Evolutionary conservation across 2,329 filamentous ascomycete species (phyloP).

Genomic region (Xylariaceae sp.): DNA sequence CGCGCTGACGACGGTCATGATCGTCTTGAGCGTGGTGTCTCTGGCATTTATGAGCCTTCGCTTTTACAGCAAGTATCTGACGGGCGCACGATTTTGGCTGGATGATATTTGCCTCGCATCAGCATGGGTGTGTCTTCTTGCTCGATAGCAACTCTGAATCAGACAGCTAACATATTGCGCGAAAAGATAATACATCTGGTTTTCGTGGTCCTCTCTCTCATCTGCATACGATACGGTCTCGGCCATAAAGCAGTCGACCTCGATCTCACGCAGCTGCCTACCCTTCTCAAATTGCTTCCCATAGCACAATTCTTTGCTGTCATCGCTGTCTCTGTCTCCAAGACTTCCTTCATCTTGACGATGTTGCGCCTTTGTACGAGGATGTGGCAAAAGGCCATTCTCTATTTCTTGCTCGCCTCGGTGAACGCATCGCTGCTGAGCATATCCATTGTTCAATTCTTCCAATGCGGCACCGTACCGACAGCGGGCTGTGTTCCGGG

Average conservation of each 20-base stretch:
- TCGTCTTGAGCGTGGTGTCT: conserved; percentile 16
- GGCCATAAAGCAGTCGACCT: conserved; percentile 11
- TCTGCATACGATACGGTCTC: conserved; percentile 7
- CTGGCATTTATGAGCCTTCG: conserved; percentile 21
- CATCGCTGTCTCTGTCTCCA: conserved; percentile 22
- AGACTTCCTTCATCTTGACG: conserved; percentile 27
- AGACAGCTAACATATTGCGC: background rate
- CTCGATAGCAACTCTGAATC: background rate
- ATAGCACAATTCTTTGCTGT: conserved; percentile 25
- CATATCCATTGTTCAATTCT: conserved; percentile 16
- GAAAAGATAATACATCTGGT: conserved; percentile 12
- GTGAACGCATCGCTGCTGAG: conserved; percentile 19
- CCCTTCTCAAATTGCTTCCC: conserved; percentile 17
- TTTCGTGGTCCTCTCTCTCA: conserved; percentile 11
- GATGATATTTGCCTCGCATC: conserved; percentile 20
- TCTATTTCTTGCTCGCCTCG: conserved; percentile 24
- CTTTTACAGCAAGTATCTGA: conserved; percentile 20
- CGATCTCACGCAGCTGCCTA: conserved; percentile 10
- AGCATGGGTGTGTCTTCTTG: conserved; percentile 17
- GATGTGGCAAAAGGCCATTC: conserved; percentile 16
- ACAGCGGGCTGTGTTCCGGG: background rate
- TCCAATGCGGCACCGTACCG: conserved; percentile 10
- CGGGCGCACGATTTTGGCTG: conserved; percentile 13
- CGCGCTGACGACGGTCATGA: conserved; percentile 19
- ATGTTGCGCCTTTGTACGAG: conserved; percentile 19